These are phyloP conservation scores for Citrus unshiu DNA, from an alignment of 345 rosid genomes.

Conservation along the genomic window DNA sequence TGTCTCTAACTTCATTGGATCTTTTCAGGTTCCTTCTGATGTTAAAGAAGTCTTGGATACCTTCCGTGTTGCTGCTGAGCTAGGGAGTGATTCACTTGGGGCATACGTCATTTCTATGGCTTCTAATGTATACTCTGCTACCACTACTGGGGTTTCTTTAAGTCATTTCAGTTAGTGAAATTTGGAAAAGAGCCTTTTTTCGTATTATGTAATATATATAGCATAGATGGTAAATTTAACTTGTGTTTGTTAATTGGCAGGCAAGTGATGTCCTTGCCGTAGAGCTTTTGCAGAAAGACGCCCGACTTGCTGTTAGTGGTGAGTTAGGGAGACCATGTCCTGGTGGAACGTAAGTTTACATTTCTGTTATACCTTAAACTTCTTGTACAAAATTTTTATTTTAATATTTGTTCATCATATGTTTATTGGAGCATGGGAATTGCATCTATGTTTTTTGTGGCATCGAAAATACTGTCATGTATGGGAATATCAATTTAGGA, in stretches of 20 bases:
- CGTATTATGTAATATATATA: neutral
- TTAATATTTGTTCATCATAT: neutral
- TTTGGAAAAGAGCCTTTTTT: neutral
- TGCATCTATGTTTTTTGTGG: neutral
- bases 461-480: neutral
- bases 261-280: slow-evolving; percentile 98
- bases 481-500: neutral
- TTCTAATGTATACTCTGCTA: slow-evolving; percentile 61
- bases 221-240: slow-evolving; percentile 12
- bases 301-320: slow-evolving; percentile 80
- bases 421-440: neutral
- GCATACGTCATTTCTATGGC: slow-evolving; percentile 99
- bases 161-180: slow-evolving; percentile 11
- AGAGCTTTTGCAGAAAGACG: slow-evolving; percentile 95
- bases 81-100: slow-evolving; percentile 91
- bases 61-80: slow-evolving; percentile 91
- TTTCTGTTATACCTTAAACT: neutral
- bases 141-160: slow-evolving; percentile 3
- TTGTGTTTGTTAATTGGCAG: slow-evolving; percentile 36
- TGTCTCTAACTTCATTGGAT: neutral
- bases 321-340: slow-evolving; percentile 85
- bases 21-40: slow-evolving; percentile 70
- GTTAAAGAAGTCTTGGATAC: slow-evolving; percentile 85
- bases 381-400: neutral
- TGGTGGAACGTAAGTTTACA: slow-evolving; percentile 72